Base-by-base conservation (phyloP, 352 stramenopile genomes). In the Phytopythium helicoides region DNA sequence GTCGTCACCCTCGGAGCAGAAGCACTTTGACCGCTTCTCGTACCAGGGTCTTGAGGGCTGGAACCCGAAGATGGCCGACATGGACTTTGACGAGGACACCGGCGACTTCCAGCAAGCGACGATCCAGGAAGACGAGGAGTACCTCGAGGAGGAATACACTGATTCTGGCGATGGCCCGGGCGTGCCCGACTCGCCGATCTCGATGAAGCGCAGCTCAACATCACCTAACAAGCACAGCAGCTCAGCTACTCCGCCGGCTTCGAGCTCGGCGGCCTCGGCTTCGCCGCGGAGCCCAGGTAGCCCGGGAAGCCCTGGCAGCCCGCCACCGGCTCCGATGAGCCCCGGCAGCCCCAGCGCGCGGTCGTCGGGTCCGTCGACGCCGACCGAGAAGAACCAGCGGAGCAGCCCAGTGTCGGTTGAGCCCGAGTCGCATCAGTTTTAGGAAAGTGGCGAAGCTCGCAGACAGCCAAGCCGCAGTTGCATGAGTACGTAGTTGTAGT, bases 11-110 rank as follows among this genome's bases (percentile, higher is more conserved):
- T 84, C 68, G 8, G 74, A 86, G 51, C 62, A 81, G 58, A 84
- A 81, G 61, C 77, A 88, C 59, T 88, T 88, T 54, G 77, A 88
- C 47, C 74, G 77, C 39, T 88, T 88, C 54, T 88, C 77, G 52
- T 88, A 88, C 58, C 70, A 80, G 38, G 77, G 77, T 34, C 59
- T 83, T 25, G 75, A 76, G 19, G 73, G 69, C 44, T 86, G 75
- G 75, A 69, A 83, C 25, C 75, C 75, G 4, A 74, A 68, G 47
- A 86, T 86, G 75, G 72, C 72, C 5, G 64, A 81, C 58, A 86
- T 86, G 71, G 55, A 73, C 10, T 81, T 86, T 42, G 75, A 86
- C 48, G 75, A 86, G 53, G 73, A 77, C 26, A 66, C 57, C 4
- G 71, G 74, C 35, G 72, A 86, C 26, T 86, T 83, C 47, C 68